phyloP scores from a whole-genome alignment of 2,329 filamentous ascomycete species.

The Raffaelea albimanens region DNA sequence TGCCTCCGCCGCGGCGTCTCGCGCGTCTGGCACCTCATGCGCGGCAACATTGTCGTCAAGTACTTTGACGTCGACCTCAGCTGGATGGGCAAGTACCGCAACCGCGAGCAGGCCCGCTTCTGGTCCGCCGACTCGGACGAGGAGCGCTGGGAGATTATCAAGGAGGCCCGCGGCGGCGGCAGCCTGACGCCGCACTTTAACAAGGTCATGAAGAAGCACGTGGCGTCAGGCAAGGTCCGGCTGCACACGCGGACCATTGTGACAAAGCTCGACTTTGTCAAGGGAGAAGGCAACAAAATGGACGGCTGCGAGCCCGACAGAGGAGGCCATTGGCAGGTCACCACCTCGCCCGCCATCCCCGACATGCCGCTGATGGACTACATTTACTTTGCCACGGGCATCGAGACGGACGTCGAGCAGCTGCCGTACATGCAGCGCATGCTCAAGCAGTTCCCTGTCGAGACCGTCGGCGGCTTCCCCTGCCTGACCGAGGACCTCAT shows the following conservation, averaged over 20 bases:
- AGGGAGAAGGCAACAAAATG: too few relatives aligned
- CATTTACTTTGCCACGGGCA: conserved; percentile 68
- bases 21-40: conserved; percentile 63
- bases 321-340: conserved; percentile 29
- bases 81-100: conserved; percentile 78
- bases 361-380: conserved; percentile 52
- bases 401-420: conserved; percentile 50
- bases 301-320: conserved; percentile 7
- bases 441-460: conserved; percentile 48
- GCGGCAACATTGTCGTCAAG: conserved; percentile 50
- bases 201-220: conserved; percentile 55
- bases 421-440: conserved; percentile 55
- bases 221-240: conserved; percentile 38
- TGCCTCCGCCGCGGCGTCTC: conserved; percentile 54
- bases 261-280: conserved; percentile 35
- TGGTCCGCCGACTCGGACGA: conserved; percentile 66
- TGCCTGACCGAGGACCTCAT: conserved; percentile 67
- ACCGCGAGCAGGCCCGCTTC: conserved; percentile 66
- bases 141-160: conserved; percentile 57
- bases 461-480: conserved; percentile 56
- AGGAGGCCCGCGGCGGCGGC: conserved; percentile 61
- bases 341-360: conserved; percentile 41
- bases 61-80: conserved; percentile 67
- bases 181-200: conserved; percentile 62
- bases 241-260: conserved; percentile 47